Base-by-base conservation (phyloP, 148 eudicot species). In the Fagopyrum tataricum region DNA sequence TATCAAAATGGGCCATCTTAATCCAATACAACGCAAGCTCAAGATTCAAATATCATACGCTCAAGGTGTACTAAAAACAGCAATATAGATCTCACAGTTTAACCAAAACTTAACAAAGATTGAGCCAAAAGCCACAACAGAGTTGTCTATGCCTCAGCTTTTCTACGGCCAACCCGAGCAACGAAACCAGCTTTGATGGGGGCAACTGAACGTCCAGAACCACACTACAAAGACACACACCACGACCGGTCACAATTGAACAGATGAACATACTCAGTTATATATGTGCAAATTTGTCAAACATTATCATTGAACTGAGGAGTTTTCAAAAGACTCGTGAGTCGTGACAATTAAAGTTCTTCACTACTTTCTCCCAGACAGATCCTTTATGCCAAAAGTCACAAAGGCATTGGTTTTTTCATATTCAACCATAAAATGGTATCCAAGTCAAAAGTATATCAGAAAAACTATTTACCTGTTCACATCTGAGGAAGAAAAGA, bases 401-500 rank as follows among this genome's bases (percentile, higher is more conserved):
- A 26, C 31, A 26, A 26, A 26, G 31, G 31, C 31, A 31, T 3
- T 31, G 2, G 1, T 31, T 31, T 3, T 3, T 3, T 31, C 37
- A 31, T 31, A 31, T 31, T 31, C 2, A 3, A 1, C 37, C 37
- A 31, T 2, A 31, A 31, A 31, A 31, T 31, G 37, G 37, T 31
- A 31, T 31, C 37, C 1, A 31, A 47, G 14, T 9, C 14, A 47
- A 5, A 51, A 31, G n/a, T n/a, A n/a, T n/a, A 41, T 31, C 9
- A 37, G 7, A 2, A 9, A 31, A 6, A 23, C n/a, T n/a, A 42
- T 15, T 71, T 83, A 94, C 97, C 99, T 95, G 95, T 81, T 95
- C 94, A 76, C 99, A 95, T 86, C 99, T 80, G 77, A 92, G 94
- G 73, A 95, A 95, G 83, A 90, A 84, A 73, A 95, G 90, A 69